These are phyloP conservation scores for Globisporangium carolinianum DNA, from an alignment of 352 stramenopile species.

Conservation along the genomic window DNA sequence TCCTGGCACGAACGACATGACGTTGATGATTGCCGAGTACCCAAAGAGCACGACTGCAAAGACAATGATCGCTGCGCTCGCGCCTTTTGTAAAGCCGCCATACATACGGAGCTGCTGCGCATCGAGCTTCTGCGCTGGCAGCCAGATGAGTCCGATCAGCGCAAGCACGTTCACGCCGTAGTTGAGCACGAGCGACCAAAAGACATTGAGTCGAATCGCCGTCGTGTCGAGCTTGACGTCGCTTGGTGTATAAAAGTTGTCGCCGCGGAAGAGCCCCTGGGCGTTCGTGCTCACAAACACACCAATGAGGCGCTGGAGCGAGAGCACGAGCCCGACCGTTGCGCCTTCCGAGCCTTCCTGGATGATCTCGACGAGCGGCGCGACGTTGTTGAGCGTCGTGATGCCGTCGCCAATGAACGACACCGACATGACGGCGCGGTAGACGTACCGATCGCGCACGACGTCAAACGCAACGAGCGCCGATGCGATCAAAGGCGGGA, in stretches of 20 bases:
- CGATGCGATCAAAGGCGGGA: slow-evolving; percentile 17
- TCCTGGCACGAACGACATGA: slow-evolving; percentile 32
- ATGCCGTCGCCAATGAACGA: slow-evolving; percentile 16
- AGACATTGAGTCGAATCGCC: slow-evolving; percentile 26
- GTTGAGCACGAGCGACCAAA: slow-evolving; percentile 13
- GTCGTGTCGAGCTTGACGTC: slow-evolving; percentile 17
- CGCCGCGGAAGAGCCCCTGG: slow-evolving; percentile 28
- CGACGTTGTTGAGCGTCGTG: slow-evolving; percentile 19
- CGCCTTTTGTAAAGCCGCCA: slow-evolving; percentile 50
- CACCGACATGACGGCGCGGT: slow-evolving; percentile 20
- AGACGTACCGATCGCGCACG: slow-evolving; percentile 22
- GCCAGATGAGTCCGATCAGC: slow-evolving; percentile 10
- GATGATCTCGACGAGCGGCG: slow-evolving; percentile 53
- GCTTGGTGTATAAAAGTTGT: slow-evolving; percentile 22
- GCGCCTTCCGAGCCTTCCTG: slow-evolving; percentile 47
- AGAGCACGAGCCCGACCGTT: slow-evolving; percentile 40
- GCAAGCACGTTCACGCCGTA: slow-evolving; percentile 11
- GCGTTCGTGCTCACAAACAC: slow-evolving; percentile 39
- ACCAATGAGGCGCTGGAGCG: slow-evolving; percentile 46
- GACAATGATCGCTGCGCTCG: slow-evolving; percentile 28
- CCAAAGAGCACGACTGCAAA: slow-evolving; percentile 33
- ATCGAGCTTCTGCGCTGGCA: slow-evolving; percentile 64
- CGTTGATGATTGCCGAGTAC: slow-evolving; percentile 33
- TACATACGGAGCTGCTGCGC: slow-evolving; percentile 59
- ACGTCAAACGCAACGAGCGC: slow-evolving; percentile 23